phyloP scores from a whole-genome alignment of 352 stramenopile genomes.

The Plasmopara muralis region DNA sequence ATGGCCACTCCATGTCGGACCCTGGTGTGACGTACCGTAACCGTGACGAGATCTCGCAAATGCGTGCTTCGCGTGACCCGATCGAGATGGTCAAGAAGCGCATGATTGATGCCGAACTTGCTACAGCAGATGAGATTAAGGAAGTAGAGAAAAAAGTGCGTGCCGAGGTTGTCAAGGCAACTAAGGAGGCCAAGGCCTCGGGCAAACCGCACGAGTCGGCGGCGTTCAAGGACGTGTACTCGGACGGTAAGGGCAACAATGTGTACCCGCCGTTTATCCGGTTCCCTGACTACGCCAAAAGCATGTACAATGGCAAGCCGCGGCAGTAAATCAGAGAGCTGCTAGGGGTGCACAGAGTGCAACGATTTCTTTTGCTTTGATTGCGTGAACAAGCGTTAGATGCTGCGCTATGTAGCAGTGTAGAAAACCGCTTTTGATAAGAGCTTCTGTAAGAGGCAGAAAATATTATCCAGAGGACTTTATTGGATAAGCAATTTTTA shows the following conservation, averaged over 20 bases:
- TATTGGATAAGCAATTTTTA: no score
- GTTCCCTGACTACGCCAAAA: slow-evolving; percentile 96
- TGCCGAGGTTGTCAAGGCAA: slow-evolving; percentile 95
- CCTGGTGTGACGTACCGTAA: slow-evolving; percentile 99
- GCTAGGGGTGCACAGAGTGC: background rate
- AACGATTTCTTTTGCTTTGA: background rate
- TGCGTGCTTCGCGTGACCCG: slow-evolving; percentile 96
- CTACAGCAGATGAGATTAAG: slow-evolving; percentile 97
- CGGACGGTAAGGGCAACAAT: slow-evolving; percentile 83
- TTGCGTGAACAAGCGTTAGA: background rate
- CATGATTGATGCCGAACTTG: slow-evolving; percentile 91
- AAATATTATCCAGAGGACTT: no score
- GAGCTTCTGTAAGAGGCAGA: no score
- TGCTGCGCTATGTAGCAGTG: background rate
- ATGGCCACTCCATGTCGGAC: slow-evolving; percentile 99
- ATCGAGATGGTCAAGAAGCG: slow-evolving; percentile 99
- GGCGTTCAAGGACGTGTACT: slow-evolving; percentile 87
- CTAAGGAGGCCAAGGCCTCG: slow-evolving; percentile 88
- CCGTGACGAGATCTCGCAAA: slow-evolving; percentile 99
- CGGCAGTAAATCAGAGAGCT: slow-evolving; percentile 19
- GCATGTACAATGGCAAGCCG: slow-evolving; percentile 82
- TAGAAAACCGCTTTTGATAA: no score
- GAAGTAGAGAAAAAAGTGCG: slow-evolving; percentile 98
- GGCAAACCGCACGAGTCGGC: slow-evolving; percentile 38
- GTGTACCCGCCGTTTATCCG: slow-evolving; percentile 95